Evolutionary conservation across 768 basidiomycete species (phyloP).

Genomic region (Boletus reticuloceps): DNA sequence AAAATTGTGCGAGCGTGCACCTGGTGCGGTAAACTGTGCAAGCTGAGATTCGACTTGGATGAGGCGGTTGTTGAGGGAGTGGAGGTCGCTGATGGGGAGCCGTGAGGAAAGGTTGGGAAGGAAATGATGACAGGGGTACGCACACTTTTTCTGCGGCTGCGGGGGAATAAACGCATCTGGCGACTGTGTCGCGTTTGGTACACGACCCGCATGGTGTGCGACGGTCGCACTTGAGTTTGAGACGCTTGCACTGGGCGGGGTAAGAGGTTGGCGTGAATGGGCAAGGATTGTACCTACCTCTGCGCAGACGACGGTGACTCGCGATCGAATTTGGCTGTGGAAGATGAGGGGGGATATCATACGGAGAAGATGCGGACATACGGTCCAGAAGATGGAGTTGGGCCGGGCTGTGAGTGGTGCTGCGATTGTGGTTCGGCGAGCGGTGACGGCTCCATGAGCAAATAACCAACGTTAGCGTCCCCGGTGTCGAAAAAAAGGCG

Average conservation of each 20-base stretch:
- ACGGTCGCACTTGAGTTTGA: conserved; percentile 84
- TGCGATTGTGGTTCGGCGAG: conserved; percentile 16
- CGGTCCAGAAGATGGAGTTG: conserved; percentile 28
- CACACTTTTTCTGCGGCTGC: conserved; percentile 86
- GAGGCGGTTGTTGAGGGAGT: conserved; percentile 79
- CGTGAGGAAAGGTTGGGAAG: neutral
- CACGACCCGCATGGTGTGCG: conserved; percentile 76
- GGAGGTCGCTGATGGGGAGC: conserved; percentile 55
- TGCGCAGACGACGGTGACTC: conserved; percentile 79
- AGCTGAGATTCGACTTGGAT: conserved; percentile 65
- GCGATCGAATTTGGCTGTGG: conserved; percentile 64
- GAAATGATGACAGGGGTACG: conserved; percentile 24
- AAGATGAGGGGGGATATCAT: conserved; percentile 2
- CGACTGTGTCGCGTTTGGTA: conserved; percentile 72
- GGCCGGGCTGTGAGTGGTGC: conserved; percentile 15
- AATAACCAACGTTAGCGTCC: neutral
- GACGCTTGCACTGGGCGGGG: conserved; percentile 68
- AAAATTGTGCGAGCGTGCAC: conserved; percentile 22
- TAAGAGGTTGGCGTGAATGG: conserved; percentile 1
- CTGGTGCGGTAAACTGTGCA: conserved; percentile 42
- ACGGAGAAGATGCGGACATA: conserved; percentile 18
- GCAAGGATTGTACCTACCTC: conserved; percentile 50
- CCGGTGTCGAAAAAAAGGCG: neutral
- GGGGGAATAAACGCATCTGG: conserved; percentile 72
- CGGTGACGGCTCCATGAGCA: conserved; percentile 18